Evolutionary conservation across 257 asterid genomes (phyloP).

Genomic region (Apocynum venetum): DNA sequence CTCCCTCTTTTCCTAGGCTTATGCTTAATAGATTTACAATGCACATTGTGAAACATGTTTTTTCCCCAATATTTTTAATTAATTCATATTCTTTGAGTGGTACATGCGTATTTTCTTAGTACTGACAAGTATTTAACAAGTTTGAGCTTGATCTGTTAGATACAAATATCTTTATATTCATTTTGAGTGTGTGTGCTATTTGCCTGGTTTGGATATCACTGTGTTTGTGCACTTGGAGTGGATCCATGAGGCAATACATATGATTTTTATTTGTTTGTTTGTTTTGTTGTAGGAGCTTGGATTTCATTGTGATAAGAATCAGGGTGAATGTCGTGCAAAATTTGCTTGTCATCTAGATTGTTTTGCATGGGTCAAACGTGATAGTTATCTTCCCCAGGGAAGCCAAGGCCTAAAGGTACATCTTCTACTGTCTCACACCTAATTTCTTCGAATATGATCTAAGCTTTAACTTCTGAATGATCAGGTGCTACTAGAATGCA

Average conservation of each 20-base stretch:
- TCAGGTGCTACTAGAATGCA: too few species aligned
- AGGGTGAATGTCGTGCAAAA: constrained; percentile 98
- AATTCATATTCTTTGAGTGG: not conserved
- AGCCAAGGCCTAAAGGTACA: constrained; percentile 95
- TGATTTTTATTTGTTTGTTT: constrained; percentile 11
- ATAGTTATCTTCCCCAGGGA: constrained; percentile 99
- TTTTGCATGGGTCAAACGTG: constrained; percentile 99
- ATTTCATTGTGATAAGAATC: constrained; percentile 78
- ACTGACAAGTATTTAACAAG: not conserved
- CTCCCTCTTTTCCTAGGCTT: not conserved
- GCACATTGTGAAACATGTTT: not conserved
- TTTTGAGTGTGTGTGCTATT: not conserved
- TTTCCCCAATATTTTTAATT: not conserved
- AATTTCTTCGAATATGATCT: not conserved
- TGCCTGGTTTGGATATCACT: constrained; percentile 2
- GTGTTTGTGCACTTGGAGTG: constrained; percentile 4
- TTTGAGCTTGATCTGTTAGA: not conserved
- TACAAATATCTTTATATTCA: not conserved
- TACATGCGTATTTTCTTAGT: not conserved
- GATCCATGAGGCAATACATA: constrained; percentile 2
- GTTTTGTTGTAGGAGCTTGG: constrained; percentile 80
- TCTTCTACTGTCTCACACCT: not conserved
- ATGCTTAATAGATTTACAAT: not conserved
- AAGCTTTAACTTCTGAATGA: too few species aligned
- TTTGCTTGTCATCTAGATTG: constrained; percentile 98